phyloP scores from a whole-genome alignment of 148 eudicot genomes.

The Drosera capensis region DNA sequence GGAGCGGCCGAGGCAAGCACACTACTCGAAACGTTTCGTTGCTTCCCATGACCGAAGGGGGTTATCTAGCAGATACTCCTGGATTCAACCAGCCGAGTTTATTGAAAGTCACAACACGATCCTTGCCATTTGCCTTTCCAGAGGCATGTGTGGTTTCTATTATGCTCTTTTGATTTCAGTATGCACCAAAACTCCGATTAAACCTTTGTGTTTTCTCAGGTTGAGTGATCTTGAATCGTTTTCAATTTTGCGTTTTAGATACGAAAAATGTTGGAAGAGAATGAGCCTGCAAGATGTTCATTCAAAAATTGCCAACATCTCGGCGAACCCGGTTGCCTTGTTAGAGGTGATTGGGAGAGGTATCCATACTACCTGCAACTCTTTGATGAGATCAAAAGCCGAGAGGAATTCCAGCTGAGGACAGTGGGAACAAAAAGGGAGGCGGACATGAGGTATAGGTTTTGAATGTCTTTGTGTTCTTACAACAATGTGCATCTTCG shows the following conservation, averaged over 20 bases:
- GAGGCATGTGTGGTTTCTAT: slow-evolving; percentile 43
- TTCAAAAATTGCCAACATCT: slow-evolving; percentile 80
- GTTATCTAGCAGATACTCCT: slow-evolving; percentile 87
- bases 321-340: slow-evolving; percentile 79
- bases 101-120: slow-evolving; percentile 69
- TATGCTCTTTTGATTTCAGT: slow-evolving; percentile 1
- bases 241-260: slow-evolving; percentile 30
- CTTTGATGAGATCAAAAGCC: slow-evolving; percentile 75
- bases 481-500: not conserved
- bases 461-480: not conserved
- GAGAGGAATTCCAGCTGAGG: slow-evolving; percentile 82
- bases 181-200: not conserved
- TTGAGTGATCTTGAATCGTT: not conserved
- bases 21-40: slow-evolving; percentile 80
- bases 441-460: slow-evolving; percentile 68
- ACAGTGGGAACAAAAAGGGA: slow-evolving; percentile 90
- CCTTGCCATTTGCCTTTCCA: slow-evolving; percentile 65
- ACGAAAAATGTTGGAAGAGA: slow-evolving; percentile 34
- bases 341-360: slow-evolving; percentile 74
- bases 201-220: not conserved
- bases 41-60: slow-evolving; percentile 82
- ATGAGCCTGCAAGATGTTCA: slow-evolving; percentile 41
- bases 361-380: slow-evolving; percentile 72
- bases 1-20: slow-evolving; percentile 96
- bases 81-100: slow-evolving; percentile 93